Percentiles rank a stretch among this genome's conserved stretches.
phyloP scores from a whole-genome alignment of 129 eudicot genomes.

The Flaveria linearis region DNA sequence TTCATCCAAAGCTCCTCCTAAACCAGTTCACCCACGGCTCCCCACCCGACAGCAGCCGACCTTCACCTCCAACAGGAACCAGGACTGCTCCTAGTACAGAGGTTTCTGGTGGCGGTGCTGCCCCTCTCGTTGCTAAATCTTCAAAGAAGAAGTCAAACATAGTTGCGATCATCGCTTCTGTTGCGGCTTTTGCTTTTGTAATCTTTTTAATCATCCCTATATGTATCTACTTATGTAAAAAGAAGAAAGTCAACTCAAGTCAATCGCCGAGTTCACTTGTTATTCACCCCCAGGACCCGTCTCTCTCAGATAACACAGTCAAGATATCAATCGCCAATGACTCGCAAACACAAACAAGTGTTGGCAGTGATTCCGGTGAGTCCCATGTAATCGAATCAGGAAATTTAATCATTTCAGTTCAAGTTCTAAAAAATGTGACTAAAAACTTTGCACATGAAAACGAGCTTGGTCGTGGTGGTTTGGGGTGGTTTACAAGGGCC shows the following conservation, averaged over 20 bases:
- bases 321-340: conserved; percentile 52
- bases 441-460: conserved; percentile 58
- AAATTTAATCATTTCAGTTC: conserved; percentile 49
- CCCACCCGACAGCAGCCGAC: conserved; percentile 14
- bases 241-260: conserved; percentile 43
- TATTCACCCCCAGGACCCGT: conserved; percentile 55
- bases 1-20: conserved; percentile 22
- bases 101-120: conserved; percentile 7
- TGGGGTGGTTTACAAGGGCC: conserved; percentile 74
- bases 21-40: conserved; percentile 28
- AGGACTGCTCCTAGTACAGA: not conserved
- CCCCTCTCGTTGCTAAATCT: conserved; percentile 18
- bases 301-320: conserved; percentile 39
- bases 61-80: conserved; percentile 35
- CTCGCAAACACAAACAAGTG: conserved; percentile 20
- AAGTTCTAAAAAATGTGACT: conserved; percentile 58
- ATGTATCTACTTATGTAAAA: conserved; percentile 58
- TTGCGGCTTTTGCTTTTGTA: conserved; percentile 48
- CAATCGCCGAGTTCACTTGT: conserved; percentile 55
- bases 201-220: conserved; percentile 49
- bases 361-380: conserved; percentile 34
- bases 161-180: conserved; percentile 46
- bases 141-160: conserved; percentile 36
- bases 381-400: conserved; percentile 51
- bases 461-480: conserved; percentile 80